phyloP scores from a whole-genome alignment of 2,329 filamentous ascomycete genomes.

The Cladosporium sphaerospermum region DNA sequence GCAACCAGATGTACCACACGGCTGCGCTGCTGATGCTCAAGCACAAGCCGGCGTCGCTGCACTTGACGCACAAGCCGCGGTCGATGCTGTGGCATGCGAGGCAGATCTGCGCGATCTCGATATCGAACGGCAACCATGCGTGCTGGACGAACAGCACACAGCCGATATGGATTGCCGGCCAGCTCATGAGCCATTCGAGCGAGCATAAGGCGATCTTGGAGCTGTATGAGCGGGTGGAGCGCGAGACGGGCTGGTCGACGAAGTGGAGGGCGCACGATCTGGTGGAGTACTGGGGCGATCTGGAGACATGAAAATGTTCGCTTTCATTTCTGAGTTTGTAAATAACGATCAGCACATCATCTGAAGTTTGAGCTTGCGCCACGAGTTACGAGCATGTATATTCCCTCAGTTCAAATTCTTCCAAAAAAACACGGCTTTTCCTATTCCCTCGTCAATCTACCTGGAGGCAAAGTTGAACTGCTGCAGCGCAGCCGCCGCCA shows the following conservation, averaged over 20 bases:
- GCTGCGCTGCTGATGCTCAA: conserved; percentile 49
- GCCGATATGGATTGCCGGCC: conserved; percentile 44
- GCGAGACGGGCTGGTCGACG: conserved; percentile 49
- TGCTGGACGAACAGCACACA: conserved; percentile 43
- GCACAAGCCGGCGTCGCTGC: conserved; percentile 37
- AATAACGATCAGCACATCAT: not conserved
- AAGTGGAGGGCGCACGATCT: conserved; percentile 49
- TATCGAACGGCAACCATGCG: conserved; percentile 40
- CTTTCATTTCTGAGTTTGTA: not conserved
- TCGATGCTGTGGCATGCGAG: conserved; percentile 45
- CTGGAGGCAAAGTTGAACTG: conserved; percentile 29
- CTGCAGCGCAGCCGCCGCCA: conserved; percentile 31
- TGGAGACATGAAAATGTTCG: not conserved
- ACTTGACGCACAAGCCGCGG: conserved; percentile 27
- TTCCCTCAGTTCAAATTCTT: no score
- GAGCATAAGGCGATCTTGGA: conserved; percentile 44
- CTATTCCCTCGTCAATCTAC: not conserved
- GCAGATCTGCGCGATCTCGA: conserved; percentile 42
- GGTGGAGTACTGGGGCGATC: conserved; percentile 46
- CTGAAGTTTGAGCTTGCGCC: no score
- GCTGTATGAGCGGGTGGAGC: conserved; percentile 45
- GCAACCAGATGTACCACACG: conserved; percentile 53
- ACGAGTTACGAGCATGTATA: no score
- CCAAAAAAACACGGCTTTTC: not conserved
- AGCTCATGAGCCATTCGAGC: conserved; percentile 40